Conservation (phyloP, 305 asterid genomes). For the Stenogyne calaminthoides region DNA sequence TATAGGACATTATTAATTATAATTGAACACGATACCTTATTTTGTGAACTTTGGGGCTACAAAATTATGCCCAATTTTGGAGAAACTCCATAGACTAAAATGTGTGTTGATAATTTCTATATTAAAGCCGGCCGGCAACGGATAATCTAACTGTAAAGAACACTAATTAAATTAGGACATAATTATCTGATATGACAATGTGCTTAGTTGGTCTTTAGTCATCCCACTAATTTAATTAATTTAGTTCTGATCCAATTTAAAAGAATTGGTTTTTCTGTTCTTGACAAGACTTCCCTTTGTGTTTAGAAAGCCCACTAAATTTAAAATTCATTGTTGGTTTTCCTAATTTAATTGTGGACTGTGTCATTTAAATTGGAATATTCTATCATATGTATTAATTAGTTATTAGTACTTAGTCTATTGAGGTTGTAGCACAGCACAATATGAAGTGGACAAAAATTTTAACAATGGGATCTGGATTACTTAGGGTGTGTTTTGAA, state of each 20-base stretch:
- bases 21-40: slow-evolving; percentile 22
- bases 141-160: slow-evolving; percentile 21
- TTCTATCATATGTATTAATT: no score
- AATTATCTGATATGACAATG: slow-evolving; percentile 7
- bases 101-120: slow-evolving; percentile 11
- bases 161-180: slow-evolving; percentile 6
- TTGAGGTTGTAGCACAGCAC: not conserved
- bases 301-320: not conserved
- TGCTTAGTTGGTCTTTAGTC: slow-evolving; percentile 8
- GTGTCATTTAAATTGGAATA: not conserved
- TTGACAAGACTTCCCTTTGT: not conserved
- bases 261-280: not conserved
- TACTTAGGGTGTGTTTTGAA: no score
- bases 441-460: no score
- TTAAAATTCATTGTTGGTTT: not conserved
- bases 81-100: slow-evolving; percentile 9
- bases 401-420: not conserved
- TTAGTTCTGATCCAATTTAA: not conserved
- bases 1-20: slow-evolving; percentile 3
- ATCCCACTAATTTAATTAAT: slow-evolving; percentile 12
- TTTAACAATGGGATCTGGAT: not conserved
- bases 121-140: slow-evolving; percentile 35
- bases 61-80: slow-evolving; percentile 5
- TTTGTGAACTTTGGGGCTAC: slow-evolving; percentile 22
- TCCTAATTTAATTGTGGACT: not conserved